A percentile compares a stretch with the other conserved stretches of the same genome.
These are phyloP conservation scores for Diophrys appendiculata DNA, from an alignment of 73 alveolate genomes.

Conservation along the genomic window DNA sequence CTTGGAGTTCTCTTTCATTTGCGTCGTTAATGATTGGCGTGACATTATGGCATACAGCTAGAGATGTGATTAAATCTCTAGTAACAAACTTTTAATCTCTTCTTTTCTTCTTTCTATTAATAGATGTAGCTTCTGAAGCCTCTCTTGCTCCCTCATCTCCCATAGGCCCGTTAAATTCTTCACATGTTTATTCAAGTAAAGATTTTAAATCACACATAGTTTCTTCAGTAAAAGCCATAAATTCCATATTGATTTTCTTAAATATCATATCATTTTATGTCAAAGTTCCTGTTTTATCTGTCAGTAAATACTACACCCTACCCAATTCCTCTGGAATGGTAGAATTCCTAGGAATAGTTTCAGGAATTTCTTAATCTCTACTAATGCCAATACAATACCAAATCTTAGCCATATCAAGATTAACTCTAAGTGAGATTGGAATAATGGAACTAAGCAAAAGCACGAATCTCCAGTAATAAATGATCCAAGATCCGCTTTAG, in stretches of 20 bases:
- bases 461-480: slow-evolving; percentile 69
- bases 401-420: slow-evolving; percentile 87
- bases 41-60: slow-evolving; percentile 77
- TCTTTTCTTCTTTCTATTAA: slow-evolving; percentile 48
- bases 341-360: slow-evolving; percentile 82
- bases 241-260: slow-evolving; percentile 75
- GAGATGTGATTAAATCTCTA: slow-evolving; percentile 71
- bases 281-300: slow-evolving; percentile 96
- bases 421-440: slow-evolving; percentile 88
- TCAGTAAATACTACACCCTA: slow-evolving; percentile 77
- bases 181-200: slow-evolving; percentile 58
- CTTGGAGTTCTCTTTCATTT: slow-evolving; percentile 60
- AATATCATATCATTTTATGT: slow-evolving; percentile 92
- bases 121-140: not conserved
- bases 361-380: slow-evolving; percentile 76
- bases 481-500: slow-evolving; percentile 59
- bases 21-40: slow-evolving; percentile 71
- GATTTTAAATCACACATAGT: slow-evolving; percentile 70
- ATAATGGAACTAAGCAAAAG: slow-evolving; percentile 79
- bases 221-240: slow-evolving; percentile 71
- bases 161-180: slow-evolving; percentile 53
- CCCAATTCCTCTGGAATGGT: slow-evolving; percentile 95
- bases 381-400: slow-evolving; percentile 73
- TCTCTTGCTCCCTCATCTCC: slow-evolving; percentile 13
- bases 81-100: slow-evolving; percentile 67